A percentile compares a stretch with the other conserved stretches of the same genome.
These are phyloP conservation scores for Penicillium freii DNA, from an alignment of 2,329 filamentous ascomycete genomes.

Conservation along the genomic window DNA sequence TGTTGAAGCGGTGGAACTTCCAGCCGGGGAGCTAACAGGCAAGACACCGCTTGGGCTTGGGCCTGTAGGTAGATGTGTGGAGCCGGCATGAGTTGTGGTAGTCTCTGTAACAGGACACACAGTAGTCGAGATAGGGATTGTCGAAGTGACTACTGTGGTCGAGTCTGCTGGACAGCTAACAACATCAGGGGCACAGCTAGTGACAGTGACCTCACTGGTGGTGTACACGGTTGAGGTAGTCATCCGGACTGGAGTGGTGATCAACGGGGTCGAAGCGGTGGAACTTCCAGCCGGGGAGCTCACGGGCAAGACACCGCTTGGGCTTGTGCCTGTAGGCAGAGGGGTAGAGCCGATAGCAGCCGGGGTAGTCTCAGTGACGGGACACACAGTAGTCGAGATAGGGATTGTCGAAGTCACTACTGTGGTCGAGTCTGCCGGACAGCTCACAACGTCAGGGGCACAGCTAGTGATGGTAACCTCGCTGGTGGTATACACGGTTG, in stretches of 20 bases:
- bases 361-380: background rate
- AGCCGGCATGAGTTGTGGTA: background rate
- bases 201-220: constrained; percentile 39
- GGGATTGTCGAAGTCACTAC: constrained; percentile 52
- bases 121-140: constrained; percentile 20
- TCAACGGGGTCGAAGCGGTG: too few relatives aligned
- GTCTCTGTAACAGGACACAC: background rate
- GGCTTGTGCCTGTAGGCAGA: background rate
- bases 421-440: constrained; percentile 50
- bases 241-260: constrained; percentile 8
- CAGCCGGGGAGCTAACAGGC: background rate
- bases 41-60: background rate
- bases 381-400: background rate
- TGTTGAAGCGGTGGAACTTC: too few relatives aligned
- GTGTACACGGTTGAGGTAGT: constrained; percentile 40
- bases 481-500: constrained; percentile 40
- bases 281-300: background rate
- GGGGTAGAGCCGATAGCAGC: background rate
- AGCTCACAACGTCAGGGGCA: constrained; percentile 45
- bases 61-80: background rate
- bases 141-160: constrained; percentile 53
- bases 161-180: constrained; percentile 53
- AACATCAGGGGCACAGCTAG: constrained; percentile 39
- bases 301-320: background rate
- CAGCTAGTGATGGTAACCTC: constrained; percentile 42